phyloP scores from a whole-genome alignment of 371 early-diverging fungal species.

The Blakeslea trispora region DNA sequence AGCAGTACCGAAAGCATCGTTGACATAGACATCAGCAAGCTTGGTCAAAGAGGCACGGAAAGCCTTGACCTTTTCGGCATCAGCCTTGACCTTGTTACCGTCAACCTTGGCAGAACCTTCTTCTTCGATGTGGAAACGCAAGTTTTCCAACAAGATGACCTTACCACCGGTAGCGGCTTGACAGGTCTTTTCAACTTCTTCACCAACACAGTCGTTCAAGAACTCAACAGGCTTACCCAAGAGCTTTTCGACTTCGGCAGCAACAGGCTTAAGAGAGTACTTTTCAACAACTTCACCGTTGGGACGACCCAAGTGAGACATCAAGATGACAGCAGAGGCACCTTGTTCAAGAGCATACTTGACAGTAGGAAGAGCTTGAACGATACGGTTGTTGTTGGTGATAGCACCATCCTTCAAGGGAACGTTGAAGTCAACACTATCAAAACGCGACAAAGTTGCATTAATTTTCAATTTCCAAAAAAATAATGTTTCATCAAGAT shows the following conservation, averaged over 20 bases:
- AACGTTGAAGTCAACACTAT: conserved; percentile 98
- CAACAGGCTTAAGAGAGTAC: conserved; percentile 93
- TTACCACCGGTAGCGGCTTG: conserved; percentile 76
- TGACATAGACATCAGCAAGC: conserved; percentile 96
- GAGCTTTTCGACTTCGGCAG: conserved; percentile 83
- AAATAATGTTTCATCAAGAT: too few relatives aligned
- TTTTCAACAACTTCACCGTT: conserved; percentile 88
- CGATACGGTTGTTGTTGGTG: conserved; percentile 97
- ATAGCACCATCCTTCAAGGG: conserved; percentile 92
- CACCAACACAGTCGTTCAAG: conserved; percentile 93
- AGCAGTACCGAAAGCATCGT: conserved; percentile 99
- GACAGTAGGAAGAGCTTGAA: conserved; percentile 96
- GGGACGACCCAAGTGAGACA: conserved; percentile 99
- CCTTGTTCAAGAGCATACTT: conserved; percentile 86
- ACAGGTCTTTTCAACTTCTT: conserved; percentile 84
- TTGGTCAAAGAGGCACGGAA: conserved; percentile 92
- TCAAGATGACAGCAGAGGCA: conserved; percentile 90
- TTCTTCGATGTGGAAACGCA: conserved; percentile 98
- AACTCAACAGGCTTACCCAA: conserved; percentile 87
- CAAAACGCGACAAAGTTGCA: not conserved
- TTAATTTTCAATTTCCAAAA: not conserved
- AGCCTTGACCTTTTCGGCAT: conserved; percentile 71
- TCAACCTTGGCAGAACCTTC: conserved; percentile 93
- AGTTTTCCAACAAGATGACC: conserved; percentile 96
- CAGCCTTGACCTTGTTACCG: conserved; percentile 89